Base-by-base conservation (phyloP, 2,329 filamentous ascomycete genomes). In the Colletotrichum spaethianum region DNA sequence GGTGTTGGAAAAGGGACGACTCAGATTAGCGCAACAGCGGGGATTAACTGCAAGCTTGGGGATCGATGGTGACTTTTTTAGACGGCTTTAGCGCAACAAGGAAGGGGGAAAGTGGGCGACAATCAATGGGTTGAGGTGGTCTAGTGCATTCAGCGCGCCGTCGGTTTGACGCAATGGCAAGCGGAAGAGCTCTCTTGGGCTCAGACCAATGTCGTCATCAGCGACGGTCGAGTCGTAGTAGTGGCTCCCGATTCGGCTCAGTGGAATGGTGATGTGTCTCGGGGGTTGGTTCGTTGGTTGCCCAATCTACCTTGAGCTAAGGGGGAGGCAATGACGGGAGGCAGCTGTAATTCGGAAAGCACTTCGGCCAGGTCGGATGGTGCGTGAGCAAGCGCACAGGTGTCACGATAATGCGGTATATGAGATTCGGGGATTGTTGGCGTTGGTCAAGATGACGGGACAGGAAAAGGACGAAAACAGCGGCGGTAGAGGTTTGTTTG, bases 141-240 rank as follows among this genome's bases (percentile, higher is more conserved):
- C 64, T 71, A 68, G 56, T 63, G 64, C 36, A 33, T 38, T 28
- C 38, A 46, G 56, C 55, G 28, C 42, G 64, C 63, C 4, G 42
- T 46, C 44, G 20, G 57, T 59, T 69, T 72, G 69, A 69, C 69
- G 69, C 65, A 72, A 69, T 69, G 14, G 53, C 44, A 33, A 36
- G 52, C 23, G 53, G 33, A 59, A 53, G 53, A 36, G 69, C 44
- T 63, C 23, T 38, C 53, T 38, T 36, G 36, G 59, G 65, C 64
- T 71, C 44, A 69, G 64, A 72, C 65, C 59, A 63, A 69, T 72
- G 69, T 69, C 69, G 65, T 72, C 65, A 72, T 72, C 42, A 42
- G 42, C 36, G 36, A 31, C 42, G 56, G 56, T 28, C 57, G 42
- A 53, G 56, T 68, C 50, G 69, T 52, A 59, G 53, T 33, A 59